Evolutionary conservation across 352 stramenopile species (phyloP).

Genomic region (Pythium sukuiense): DNA sequence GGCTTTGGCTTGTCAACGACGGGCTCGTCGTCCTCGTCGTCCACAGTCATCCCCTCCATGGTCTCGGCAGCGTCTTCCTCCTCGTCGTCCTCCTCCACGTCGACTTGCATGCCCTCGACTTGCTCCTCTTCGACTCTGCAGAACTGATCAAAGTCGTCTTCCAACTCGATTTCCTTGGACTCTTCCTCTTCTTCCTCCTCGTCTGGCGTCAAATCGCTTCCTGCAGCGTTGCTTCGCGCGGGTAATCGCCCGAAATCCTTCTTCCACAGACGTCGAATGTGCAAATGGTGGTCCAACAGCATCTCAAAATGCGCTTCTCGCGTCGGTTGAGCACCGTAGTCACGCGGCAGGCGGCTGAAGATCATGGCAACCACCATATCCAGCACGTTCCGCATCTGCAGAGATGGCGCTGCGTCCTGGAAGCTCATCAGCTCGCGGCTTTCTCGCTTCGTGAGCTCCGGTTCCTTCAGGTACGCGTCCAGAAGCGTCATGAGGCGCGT

Average conservation of each 20-base stretch:
- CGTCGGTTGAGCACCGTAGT: constrained; percentile 49
- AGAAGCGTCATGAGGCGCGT: constrained; percentile 58
- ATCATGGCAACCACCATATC: constrained; percentile 89
- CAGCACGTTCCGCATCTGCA: constrained; percentile 56
- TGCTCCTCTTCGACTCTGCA: constrained; percentile 9
- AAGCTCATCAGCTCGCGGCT: constrained; percentile 23
- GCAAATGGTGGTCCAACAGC: constrained; percentile 76
- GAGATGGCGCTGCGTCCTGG: constrained; percentile 17
- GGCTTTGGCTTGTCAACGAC: constrained; percentile 10
- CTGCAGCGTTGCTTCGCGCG: constrained; percentile 1
- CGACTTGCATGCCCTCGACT: constrained; percentile 7
- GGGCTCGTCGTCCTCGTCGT: constrained; percentile 6
- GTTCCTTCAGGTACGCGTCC: constrained; percentile 58
- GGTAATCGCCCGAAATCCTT: constrained; percentile 82
- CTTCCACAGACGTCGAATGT: constrained; percentile 82
- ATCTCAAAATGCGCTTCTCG: constrained; percentile 74
- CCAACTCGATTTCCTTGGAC: constrained; percentile 4
- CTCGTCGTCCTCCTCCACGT: constrained; percentile 7
- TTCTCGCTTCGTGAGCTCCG: constrained; percentile 37
- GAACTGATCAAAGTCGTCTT: constrained; percentile 22
- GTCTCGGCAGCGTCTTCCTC: constrained; percentile 8
- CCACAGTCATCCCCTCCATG: constrained; percentile 26
- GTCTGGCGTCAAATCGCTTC: constrained; percentile 7
- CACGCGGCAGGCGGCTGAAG: constrained; percentile 76
- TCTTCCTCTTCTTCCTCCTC: constrained; percentile 21